These are phyloP conservation scores for Lachnellula occidentalis DNA, from an alignment of 2,329 filamentous ascomycete genomes.

Conservation along the genomic window DNA sequence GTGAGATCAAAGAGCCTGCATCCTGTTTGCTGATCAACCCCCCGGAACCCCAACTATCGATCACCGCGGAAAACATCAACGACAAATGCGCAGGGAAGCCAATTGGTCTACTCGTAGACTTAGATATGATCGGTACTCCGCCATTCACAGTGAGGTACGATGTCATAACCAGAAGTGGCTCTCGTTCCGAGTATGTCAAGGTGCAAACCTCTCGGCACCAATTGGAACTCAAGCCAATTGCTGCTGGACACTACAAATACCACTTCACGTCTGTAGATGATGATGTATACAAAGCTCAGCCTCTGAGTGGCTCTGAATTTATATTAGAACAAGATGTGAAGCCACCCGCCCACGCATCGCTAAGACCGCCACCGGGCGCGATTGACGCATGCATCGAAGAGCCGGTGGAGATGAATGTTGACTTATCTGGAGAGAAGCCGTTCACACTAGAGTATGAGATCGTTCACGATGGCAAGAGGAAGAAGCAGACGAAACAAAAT, in stretches of 20 bases:
- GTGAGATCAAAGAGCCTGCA: slow-evolving; percentile 87
- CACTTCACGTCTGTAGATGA: slow-evolving; percentile 78
- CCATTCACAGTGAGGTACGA: slow-evolving; percentile 83
- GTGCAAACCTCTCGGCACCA: slow-evolving; percentile 75
- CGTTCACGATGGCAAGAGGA: slow-evolving; percentile 80
- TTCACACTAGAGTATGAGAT: slow-evolving; percentile 91
- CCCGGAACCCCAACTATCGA: slow-evolving; percentile 71
- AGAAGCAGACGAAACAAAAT: slow-evolving; percentile 59
- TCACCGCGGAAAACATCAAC: slow-evolving; percentile 75
- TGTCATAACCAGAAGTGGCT: slow-evolving; percentile 56
- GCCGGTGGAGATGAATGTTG: slow-evolving; percentile 66
- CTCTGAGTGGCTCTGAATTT: slow-evolving; percentile 55
- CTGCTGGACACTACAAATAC: slow-evolving; percentile 83
- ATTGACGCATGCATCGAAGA: slow-evolving; percentile 79
- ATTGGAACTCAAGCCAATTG: slow-evolving; percentile 73
- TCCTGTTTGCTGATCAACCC: slow-evolving; percentile 92
- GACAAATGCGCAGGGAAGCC: slow-evolving; percentile 95
- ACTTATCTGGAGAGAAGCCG: slow-evolving; percentile 74
- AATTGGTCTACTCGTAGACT: slow-evolving; percentile 79
- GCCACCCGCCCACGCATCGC: slow-evolving; percentile 77
- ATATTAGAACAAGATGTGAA: slow-evolving; percentile 85
- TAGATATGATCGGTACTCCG: slow-evolving; percentile 88
- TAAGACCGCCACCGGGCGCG: slow-evolving; percentile 48
- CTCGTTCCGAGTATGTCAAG: slow-evolving; percentile 36
- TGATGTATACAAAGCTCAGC: slow-evolving; percentile 66